These are phyloP conservation scores for Simmondsia chinensis DNA, from an alignment of 148 eudicot genomes.

Conservation along the genomic window DNA sequence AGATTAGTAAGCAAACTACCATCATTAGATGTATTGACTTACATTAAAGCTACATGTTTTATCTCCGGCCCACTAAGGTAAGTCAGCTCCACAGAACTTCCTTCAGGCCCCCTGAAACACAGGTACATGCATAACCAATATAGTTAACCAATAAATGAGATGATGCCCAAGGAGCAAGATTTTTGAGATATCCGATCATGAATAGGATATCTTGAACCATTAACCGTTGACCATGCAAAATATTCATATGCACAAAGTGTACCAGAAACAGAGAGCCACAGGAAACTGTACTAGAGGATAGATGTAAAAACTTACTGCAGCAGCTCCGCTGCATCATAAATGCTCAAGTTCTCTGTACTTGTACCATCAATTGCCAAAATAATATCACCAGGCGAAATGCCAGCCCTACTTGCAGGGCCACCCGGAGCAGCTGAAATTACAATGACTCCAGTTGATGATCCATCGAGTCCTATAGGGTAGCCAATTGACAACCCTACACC, in stretches of 20 bases:
- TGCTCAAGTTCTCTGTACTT: constrained; percentile 71
- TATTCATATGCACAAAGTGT: background rate
- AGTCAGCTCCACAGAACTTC: constrained; percentile 69
- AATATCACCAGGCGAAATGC: constrained; percentile 71
- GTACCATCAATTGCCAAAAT: constrained; percentile 69
- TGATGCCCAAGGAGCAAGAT: too few species aligned
- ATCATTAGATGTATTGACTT: constrained; percentile 11
- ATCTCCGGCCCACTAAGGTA: constrained; percentile 52
- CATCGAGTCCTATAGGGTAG: constrained; percentile 48
- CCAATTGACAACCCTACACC: constrained; percentile 97
- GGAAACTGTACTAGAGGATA: too few species aligned
- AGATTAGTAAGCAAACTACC: too few species aligned
- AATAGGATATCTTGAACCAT: too few species aligned
- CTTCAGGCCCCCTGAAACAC: constrained; percentile 82
- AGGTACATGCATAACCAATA: constrained; percentile 12
- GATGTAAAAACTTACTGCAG: constrained; percentile 61
- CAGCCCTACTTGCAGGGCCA: constrained; percentile 87
- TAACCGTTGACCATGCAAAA: background rate
- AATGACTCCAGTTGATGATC: constrained; percentile 52
- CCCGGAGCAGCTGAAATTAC: constrained; percentile 89
- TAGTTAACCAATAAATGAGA: constrained; percentile 1
- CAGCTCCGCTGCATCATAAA: constrained; percentile 92
- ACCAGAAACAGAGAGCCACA: background rate
- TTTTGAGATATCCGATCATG: too few species aligned
- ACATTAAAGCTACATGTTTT: constrained; percentile 57